Evolutionary conservation across 192 early-diverging fungal genomes (phyloP), one percentile per base, ranked within the genome.

Genomic region (Coemansia sp.): DNA sequence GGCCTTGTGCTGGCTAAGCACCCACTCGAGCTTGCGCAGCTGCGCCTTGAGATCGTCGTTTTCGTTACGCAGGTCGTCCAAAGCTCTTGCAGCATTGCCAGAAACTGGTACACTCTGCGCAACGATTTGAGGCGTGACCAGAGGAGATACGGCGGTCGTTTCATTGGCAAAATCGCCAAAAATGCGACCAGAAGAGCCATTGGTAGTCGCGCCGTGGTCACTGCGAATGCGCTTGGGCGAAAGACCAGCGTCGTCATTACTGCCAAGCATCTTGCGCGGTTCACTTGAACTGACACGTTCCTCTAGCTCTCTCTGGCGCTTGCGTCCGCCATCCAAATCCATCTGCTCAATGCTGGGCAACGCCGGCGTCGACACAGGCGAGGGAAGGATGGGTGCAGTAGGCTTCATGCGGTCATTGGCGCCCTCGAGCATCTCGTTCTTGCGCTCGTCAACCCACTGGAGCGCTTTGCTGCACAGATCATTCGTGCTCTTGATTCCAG

Each of bases 21-120:
- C 22, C 57, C 52, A 66, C 65, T 80, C 77, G 23, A 80, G 64
- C 31, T 59, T 63, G 6, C 65, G 50, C 53, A 80, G 44, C 49
- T 74, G 64, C 2, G 54, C 36, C 65, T 67, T 69, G 22, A 80
- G 71, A 8, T 74, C 71, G 1, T 72, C 52, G 62, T 74, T 80
- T 50, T 80, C 77, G 52, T 59, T 53, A 15, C 71, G 77, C 71
- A 80, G 52, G 23, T 51, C 59, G 28, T 64, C 57, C 15, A 80
- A 42, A 6, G 56, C 44, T 4, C 51, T 49, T 2, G 49, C 9
- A 15, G 62, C 5, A 8, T 51, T 50, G 21, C 28, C 46, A 20
- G 59, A 31, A 9, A 9, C 38, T 21, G 62, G 5, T 20, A n/a
- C 42, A 38, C 15, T 31, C 20, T 22, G 31, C 3, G n/a, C n/a